These are phyloP conservation scores for Allantophomopsis cytisporea DNA, from an alignment of 2,329 filamentous ascomycete genomes.

Conservation along the genomic window DNA sequence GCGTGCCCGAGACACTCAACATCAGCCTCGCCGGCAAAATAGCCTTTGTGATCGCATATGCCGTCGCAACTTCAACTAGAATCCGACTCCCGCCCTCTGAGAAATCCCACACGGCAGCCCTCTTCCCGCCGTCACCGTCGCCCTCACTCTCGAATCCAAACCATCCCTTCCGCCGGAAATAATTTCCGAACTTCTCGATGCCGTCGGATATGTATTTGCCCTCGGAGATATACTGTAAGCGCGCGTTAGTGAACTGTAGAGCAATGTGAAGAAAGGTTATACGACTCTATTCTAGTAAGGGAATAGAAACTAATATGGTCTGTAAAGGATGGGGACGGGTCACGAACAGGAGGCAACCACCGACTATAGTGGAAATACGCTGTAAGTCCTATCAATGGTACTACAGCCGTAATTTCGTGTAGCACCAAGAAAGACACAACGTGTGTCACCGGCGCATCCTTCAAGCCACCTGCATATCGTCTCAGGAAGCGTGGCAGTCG, in stretches of 20 bases:
- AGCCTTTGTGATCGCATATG: constrained; percentile 82
- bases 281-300: not conserved
- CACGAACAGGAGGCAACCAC: constrained; percentile 43
- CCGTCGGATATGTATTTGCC: constrained; percentile 21
- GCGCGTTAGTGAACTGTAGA: constrained; percentile 4
- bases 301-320: not conserved
- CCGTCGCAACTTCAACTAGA: constrained; percentile 64
- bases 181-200: constrained; percentile 62
- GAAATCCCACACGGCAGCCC: constrained; percentile 11
- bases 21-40: constrained; percentile 66
- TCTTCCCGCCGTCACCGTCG: constrained; percentile 16
- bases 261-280: constrained; percentile 9
- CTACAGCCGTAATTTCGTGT: constrained; percentile 80
- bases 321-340: not conserved
- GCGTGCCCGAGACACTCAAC: constrained; percentile 75
- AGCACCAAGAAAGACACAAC: constrained; percentile 76
- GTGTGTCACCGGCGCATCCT: constrained; percentile 68
- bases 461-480: constrained; percentile 55
- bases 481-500: constrained; percentile 47
- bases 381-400: constrained; percentile 65
- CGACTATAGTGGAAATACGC: constrained; percentile 68
- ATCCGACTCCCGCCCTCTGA: constrained; percentile 25
- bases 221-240: not conserved
- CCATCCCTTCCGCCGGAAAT: constrained; percentile 71
- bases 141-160: constrained; percentile 41